Evolutionary conservation across 2,329 filamentous ascomycete genomes (phyloP), one percentile per base, ranked within the genome.

Genomic region (Aspergillus thermomutatus): DNA sequence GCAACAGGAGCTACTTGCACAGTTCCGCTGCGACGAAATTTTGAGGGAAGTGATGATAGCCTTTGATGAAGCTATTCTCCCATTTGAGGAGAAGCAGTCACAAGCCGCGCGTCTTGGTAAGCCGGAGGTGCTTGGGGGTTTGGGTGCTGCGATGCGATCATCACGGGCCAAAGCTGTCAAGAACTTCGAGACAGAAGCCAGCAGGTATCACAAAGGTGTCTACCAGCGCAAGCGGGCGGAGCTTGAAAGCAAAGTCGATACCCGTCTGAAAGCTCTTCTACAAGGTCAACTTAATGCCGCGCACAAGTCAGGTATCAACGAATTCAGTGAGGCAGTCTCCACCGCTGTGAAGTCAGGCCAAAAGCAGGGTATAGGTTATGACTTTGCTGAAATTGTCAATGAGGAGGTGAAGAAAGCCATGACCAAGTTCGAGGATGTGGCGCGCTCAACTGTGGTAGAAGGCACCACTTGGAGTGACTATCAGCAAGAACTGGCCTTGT

Each of bases 1-100:
- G 0, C 94, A 99, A 72, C 94, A 99, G 76, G 94, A 99, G 73
- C 82, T 99, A 48, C 83, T 99, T 53, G 94, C 94, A 10, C 94
- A 99, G 73, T 99, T 97, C 79, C 87, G 94, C 64, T 99, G 94
- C 74, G 94, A 99, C 72, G 94, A 99, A 76, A 99, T 99, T 57
- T 85, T 92, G 41, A 84, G 92, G 61, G 93, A 97, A 71, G 94
- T 96, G 11, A 81, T 96, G 56, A 77, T 92, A 45, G 82, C 80
- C 2, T 99, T 99, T 66, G 94, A 99, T 67, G 82, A 87, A 53
- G 80, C 85, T n/a, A 88, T 99, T 58, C 71, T 79, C 8, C 93
- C 94, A 0, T 83, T 97, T 14, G 94, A 99, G 74, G 89, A 94
- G 66, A 84, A 88, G 71, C 93, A 97, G 74, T 84, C 86, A 14